These are phyloP conservation scores for Aspergillus niger DNA, from an alignment of 2,329 filamentous ascomycete genomes.

Conservation along the genomic window DNA sequence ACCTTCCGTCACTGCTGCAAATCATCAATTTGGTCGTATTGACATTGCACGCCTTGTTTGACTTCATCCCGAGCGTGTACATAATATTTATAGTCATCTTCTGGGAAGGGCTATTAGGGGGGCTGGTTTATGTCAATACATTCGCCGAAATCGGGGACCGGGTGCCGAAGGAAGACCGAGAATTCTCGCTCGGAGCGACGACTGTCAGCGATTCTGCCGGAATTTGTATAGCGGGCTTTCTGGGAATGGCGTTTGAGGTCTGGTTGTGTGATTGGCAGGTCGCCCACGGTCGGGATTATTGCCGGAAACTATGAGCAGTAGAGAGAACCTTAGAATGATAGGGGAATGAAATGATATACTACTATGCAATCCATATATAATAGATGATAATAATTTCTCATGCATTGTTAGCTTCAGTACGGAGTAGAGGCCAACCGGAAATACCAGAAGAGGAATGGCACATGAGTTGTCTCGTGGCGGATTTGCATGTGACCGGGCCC, in stretches of 20 bases:
- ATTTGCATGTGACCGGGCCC: too few relatives aligned
- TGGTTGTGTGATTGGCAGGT: conserved; percentile 84
- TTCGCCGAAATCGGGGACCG: conserved; percentile 92
- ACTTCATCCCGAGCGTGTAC: conserved; percentile 83
- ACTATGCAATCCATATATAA: too few relatives aligned
- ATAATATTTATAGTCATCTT: conserved; percentile 83
- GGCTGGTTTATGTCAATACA: conserved; percentile 91
- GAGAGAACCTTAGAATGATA: neutral
- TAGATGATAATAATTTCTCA: too few relatives aligned
- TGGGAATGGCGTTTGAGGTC: conserved; percentile 81
- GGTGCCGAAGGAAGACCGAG: conserved; percentile 73
- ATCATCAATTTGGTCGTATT: conserved; percentile 74
- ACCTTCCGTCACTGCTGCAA: conserved; percentile 80
- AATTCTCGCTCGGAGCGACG: conserved; percentile 87
- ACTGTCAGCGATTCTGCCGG: conserved; percentile 90
- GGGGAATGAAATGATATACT: too few relatives aligned
- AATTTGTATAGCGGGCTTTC: conserved; percentile 82
- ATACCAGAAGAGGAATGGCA: too few relatives aligned
- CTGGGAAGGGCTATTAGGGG: conserved; percentile 91
- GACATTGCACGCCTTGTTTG: conserved; percentile 72
- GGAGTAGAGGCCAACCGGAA: too few relatives aligned
- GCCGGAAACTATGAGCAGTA: conserved; percentile 50
- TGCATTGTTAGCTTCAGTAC: too few relatives aligned
- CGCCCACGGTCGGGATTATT: conserved; percentile 74
- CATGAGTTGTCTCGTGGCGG: too few relatives aligned